These are phyloP conservation scores for Myxozyma kluyveri DNA, from an alignment of 805 yeast genomes.

Conservation along the genomic window DNA sequence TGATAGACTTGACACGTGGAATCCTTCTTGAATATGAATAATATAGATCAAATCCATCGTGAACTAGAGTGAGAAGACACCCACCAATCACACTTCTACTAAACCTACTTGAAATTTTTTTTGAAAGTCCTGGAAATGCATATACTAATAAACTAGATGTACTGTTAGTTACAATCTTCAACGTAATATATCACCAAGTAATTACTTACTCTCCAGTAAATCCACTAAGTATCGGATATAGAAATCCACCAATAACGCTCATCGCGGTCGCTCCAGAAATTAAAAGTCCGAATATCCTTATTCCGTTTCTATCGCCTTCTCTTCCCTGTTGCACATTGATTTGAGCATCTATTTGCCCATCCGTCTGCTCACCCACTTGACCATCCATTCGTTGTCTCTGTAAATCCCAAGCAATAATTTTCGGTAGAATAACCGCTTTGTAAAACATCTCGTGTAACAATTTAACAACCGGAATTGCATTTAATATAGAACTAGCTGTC, in stretches of 20 bases:
- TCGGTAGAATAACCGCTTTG: neutral
- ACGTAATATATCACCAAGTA: neutral
- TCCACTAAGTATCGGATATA: conserved; percentile 16
- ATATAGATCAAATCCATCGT: conserved; percentile 23
- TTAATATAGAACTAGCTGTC: neutral
- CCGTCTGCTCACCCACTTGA: neutral
- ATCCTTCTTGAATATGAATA: conserved; percentile 14
- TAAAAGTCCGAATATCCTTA: neutral
- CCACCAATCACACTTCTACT: conserved; percentile 21
- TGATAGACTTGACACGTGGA: conserved; percentile 7
- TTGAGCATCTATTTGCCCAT: neutral
- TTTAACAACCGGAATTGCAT: neutral
- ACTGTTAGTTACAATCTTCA: neutral
- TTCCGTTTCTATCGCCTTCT: neutral
- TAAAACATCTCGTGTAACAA: neutral
- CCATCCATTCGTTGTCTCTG: neutral
- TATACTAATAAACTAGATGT: conserved; percentile 5
- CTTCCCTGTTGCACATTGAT: neutral
- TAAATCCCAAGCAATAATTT: neutral
- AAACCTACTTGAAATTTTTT: conserved; percentile 7
- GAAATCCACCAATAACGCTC: conserved; percentile 16
- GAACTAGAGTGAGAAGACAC: conserved; percentile 11
- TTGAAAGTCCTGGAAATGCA: conserved; percentile 6
- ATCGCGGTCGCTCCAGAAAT: conserved; percentile 1
- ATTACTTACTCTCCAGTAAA: conserved; percentile 17